Conservation (phyloP, 352 stramenopile genomes). For the Phytophthora pseudosyringae region DNA sequence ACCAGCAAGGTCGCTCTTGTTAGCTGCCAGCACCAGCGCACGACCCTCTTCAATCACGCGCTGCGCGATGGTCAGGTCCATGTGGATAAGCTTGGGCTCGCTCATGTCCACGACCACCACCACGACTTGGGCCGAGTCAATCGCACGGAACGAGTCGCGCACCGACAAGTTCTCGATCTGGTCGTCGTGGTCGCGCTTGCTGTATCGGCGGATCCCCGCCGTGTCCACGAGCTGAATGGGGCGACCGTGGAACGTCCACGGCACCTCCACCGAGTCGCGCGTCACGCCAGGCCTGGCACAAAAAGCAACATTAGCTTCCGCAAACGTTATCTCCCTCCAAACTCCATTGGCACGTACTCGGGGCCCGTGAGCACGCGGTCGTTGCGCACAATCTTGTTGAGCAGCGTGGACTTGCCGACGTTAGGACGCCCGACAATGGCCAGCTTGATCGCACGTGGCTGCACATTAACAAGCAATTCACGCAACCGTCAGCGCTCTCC, state of each 20-base stretch:
- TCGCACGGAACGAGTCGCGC: constrained; percentile 79
- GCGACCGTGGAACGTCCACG: constrained; percentile 74
- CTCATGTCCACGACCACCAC: constrained; percentile 87
- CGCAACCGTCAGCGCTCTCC: constrained; percentile 1
- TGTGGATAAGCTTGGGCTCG: constrained; percentile 82
- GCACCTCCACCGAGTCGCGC: constrained; percentile 82
- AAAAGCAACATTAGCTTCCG: constrained; percentile 5
- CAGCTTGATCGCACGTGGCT: constrained; percentile 75
- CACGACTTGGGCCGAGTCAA: constrained; percentile 83
- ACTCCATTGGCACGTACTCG: constrained; percentile 54
- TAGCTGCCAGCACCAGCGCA: constrained; percentile 74
- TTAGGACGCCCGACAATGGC: constrained; percentile 84
- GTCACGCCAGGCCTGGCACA: constrained; percentile 73
- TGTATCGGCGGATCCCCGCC: constrained; percentile 82
- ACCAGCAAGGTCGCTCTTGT: constrained; percentile 75
- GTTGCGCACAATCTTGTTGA: constrained; percentile 85
- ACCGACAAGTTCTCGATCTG: constrained; percentile 89
- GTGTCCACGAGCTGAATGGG: constrained; percentile 86
- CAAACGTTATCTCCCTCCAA: background rate
- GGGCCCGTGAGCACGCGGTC: constrained; percentile 83
- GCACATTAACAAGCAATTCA: constrained; percentile 3
- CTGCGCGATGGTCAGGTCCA: constrained; percentile 87
- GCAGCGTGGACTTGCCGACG: constrained; percentile 82
- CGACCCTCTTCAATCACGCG: constrained; percentile 83
- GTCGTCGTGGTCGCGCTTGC: constrained; percentile 84